These are phyloP conservation scores for Alternaria sp. DNA, from an alignment of 2,329 filamentous ascomycete genomes.

Conservation along the genomic window DNA sequence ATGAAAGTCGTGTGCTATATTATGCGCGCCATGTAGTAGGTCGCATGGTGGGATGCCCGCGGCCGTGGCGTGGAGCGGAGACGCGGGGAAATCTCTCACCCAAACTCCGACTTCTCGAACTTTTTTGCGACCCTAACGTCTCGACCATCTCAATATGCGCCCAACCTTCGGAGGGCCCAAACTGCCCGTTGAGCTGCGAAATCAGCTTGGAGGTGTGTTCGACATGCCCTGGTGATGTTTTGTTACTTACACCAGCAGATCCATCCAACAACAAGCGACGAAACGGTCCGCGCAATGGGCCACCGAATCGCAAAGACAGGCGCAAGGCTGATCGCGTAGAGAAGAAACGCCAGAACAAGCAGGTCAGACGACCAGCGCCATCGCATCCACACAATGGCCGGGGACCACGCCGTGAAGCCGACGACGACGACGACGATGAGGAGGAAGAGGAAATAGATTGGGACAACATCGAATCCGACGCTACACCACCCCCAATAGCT, in stretches of 20 bases:
- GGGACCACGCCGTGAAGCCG: conserved; percentile 18
- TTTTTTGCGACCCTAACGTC: conserved; percentile 39
- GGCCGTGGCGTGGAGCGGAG: conserved; percentile 31
- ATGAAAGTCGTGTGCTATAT: conserved; percentile 35
- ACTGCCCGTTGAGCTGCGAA: conserved; percentile 57
- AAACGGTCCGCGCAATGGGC: conserved; percentile 39
- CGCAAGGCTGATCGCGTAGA: conserved; percentile 71
- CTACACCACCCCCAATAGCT: conserved; percentile 27
- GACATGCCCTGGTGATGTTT: not conserved
- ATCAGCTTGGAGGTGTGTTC: conserved; percentile 51
- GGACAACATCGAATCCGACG: conserved; percentile 48
- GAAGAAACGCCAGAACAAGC: conserved; percentile 62
- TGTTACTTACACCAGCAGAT: conserved; percentile 30
- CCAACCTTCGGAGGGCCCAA: conserved; percentile 53
- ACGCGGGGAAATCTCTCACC: conserved; percentile 29
- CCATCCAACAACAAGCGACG: conserved; percentile 37
- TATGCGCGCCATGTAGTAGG: conserved; percentile 29
- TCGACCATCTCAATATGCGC: conserved; percentile 46
- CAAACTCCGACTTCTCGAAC: conserved; percentile 40
- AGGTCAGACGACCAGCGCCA: conserved; percentile 22
- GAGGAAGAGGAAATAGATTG: conserved; percentile 39
- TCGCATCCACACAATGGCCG: conserved; percentile 28
- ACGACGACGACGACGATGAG: conserved; percentile 27
- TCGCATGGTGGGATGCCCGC: conserved; percentile 30
- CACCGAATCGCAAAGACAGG: conserved; percentile 67